A percentile compares a stretch with the other conserved stretches of the same genome.
Conservation (phyloP, 371 early-diverging fungal genomes). For the Mucor mucedo region DNA sequence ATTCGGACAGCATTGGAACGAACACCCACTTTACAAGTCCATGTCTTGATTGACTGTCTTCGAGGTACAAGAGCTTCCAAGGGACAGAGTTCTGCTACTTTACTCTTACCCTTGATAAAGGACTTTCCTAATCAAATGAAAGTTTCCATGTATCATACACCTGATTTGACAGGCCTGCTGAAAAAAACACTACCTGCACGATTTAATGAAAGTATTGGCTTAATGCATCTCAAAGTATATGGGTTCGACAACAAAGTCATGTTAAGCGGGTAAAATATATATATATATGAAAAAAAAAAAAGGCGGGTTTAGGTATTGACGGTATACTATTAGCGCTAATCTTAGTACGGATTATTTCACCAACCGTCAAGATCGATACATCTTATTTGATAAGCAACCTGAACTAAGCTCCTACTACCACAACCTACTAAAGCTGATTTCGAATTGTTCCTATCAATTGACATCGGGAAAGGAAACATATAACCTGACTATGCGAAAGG, state of each 20-base stretch:
- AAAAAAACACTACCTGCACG: conserved; percentile 80
- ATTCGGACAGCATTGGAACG: conserved; percentile 61
- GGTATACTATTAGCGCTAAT: conserved; percentile 76
- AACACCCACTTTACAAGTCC: conserved; percentile 61
- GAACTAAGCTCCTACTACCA: conserved; percentile 73
- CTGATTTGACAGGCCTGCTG: conserved; percentile 74
- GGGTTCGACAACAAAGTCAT: conserved; percentile 88
- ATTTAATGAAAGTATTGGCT: conserved; percentile 91
- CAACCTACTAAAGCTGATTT: conserved; percentile 66
- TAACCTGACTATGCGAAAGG: conserved; percentile 30
- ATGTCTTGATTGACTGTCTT: conserved; percentile 84
- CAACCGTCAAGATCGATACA: conserved; percentile 94
- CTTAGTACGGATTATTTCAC: conserved; percentile 93
- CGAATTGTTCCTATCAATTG: conserved; percentile 71
- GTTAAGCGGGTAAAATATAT: conserved; percentile 77
- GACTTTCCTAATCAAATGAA: conserved; percentile 71
- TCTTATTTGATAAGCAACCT: conserved; percentile 62
- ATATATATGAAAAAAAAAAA: neutral
- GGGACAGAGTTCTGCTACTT: conserved; percentile 68
- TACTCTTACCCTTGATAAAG: conserved; percentile 71
- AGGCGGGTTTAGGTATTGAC: too few relatives aligned
- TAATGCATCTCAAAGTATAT: conserved; percentile 94
- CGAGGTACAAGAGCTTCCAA: conserved; percentile 80
- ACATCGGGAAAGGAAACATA: conserved; percentile 18
- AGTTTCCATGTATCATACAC: conserved; percentile 85